These are phyloP conservation scores for Ammopiptanthus mongolicus DNA, from an alignment of 306 rosid species.

Conservation along the genomic window DNA sequence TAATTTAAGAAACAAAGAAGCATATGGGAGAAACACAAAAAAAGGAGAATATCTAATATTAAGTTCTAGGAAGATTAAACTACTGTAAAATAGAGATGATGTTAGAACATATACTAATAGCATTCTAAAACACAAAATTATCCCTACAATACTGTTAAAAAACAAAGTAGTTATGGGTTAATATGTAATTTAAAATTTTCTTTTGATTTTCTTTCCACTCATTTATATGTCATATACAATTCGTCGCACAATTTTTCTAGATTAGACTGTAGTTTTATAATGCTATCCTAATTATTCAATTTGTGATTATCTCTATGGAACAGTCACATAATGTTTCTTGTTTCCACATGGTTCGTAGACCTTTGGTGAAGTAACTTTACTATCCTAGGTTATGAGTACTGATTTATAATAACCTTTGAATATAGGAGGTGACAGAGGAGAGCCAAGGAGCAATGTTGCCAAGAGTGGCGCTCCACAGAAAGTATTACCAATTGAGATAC, in stretches of 20 bases:
- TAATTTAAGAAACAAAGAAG: no score
- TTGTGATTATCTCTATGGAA: background rate
- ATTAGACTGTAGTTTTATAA: background rate
- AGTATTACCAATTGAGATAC: constrained; percentile 74
- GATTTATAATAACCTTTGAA: background rate
- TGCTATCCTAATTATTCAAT: background rate
- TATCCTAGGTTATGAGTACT: background rate
- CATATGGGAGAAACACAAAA: no score
- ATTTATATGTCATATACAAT: background rate
- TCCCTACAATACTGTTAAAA: background rate
- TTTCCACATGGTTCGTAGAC: background rate
- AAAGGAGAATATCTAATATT: no score
- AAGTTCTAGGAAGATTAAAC: no score
- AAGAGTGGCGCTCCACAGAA: constrained; percentile 69
- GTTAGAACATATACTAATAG: no score
- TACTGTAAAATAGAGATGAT: no score
- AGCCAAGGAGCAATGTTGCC: constrained; percentile 56
- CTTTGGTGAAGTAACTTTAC: background rate
- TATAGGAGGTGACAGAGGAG: constrained; percentile 74
- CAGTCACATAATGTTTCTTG: background rate
- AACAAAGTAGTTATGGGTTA: background rate
- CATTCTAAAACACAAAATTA: background rate
- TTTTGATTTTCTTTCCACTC: background rate
- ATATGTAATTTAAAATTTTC: background rate
- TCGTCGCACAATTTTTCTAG: background rate